Evolutionary conservation across 306 rosid species (phyloP), one percentile per base, ranked within the genome.

Genomic region (Pterocarpus santalinus): DNA sequence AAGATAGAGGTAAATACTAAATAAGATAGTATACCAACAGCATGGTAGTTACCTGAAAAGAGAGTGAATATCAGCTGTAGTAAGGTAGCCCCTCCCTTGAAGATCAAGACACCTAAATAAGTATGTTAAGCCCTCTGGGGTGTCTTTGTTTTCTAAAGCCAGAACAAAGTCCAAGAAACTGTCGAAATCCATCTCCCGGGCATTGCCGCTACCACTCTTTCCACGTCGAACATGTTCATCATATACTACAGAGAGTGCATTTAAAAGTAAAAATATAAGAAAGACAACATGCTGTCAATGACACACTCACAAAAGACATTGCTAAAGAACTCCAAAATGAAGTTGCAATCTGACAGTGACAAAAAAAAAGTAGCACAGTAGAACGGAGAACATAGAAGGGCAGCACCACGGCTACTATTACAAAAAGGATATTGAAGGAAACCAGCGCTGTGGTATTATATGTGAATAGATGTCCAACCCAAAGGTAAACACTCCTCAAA

Each of bases 101-200:
- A 96, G 99, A 90, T 96, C 99, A 83, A 96, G 99, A 80, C 99
- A 92, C 3, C 97, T 90, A 81, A 96, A 96, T 88, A 96, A 88
- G 88, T 96, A 96, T 58, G 98, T 92, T 83, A 96, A 85, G 46
- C 99, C 99, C 83, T 95, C 99, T 0, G 98, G 99, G 39, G 97
- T 92, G 86, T 96, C 99, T 87, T 96, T 96, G 79, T 96, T 96
- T 87, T 96, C 99, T 65, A 89, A 90, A 83, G 99, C 99, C 80
- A 96, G 90, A 81, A 93, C 98, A 72, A 96, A 96, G 82, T 96
- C 97, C 83, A 93, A 83, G 88, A 92, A 96, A 85, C 97, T 85
- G 17, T 92, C 94, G 0, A 96, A 89, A 84, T 92, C 93, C 99
- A 96, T 96, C 88, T 93, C 99, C 84, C 99, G 90, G 28, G 92